phyloP scores from a whole-genome alignment of 2,329 filamentous ascomycete genomes.

The Penicillium occitanis region DNA sequence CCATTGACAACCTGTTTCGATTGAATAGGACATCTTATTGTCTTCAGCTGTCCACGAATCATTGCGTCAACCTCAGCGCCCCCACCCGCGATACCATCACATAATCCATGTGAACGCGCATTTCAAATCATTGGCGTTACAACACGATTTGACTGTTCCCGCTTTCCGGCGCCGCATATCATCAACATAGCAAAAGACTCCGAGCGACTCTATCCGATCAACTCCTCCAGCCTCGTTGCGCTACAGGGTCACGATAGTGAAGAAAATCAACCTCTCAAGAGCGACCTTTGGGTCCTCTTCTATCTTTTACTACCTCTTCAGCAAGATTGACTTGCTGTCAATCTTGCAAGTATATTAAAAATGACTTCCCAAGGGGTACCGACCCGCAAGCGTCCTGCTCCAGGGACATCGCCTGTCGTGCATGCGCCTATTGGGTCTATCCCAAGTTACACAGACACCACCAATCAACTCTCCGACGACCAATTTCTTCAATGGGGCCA shows the following conservation, averaged over 20 bases:
- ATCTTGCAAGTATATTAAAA: neutral
- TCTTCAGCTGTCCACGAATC: neutral
- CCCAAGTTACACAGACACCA: constrained; percentile 47
- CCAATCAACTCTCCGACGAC: constrained; percentile 49
- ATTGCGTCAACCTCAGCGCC: neutral
- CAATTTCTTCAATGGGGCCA: constrained; percentile 58
- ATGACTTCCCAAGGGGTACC: constrained; percentile 46
- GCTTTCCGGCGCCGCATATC: constrained; percentile 9
- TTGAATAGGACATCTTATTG: neutral
- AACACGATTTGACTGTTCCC: neutral
- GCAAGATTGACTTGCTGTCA: neutral
- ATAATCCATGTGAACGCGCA: neutral
- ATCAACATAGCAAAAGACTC: neutral
- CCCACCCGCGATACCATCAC: neutral
- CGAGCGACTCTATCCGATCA: neutral
- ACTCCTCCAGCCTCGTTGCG: neutral
- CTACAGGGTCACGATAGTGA: neutral
- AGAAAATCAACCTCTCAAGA: constrained; percentile 4
- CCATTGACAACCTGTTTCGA: neutral
- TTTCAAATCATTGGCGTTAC: neutral
- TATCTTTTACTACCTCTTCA: neutral
- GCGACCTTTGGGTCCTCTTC: constrained; percentile 22
- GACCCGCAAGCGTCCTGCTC: constrained; percentile 69
- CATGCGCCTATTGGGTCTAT: constrained; percentile 56
- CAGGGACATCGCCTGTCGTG: constrained; percentile 65